These are phyloP conservation scores for Blastobotrys malaysiensis DNA, from an alignment of 1,139 yeast species.

Conservation along the genomic window DNA sequence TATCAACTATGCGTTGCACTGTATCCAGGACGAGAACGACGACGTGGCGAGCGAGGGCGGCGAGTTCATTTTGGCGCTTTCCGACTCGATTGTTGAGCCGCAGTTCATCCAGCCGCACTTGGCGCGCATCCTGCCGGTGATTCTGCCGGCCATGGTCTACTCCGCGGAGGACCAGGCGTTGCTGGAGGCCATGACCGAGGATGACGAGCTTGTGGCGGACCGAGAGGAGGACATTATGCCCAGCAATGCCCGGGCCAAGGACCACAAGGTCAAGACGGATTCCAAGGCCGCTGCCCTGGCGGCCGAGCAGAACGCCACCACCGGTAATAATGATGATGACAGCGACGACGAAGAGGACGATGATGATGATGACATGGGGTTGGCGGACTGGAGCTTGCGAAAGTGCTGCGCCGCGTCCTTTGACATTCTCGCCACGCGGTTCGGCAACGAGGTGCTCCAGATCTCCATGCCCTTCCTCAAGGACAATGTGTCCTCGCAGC, in stretches of 20 bases:
- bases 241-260: slow-evolving; percentile 61
- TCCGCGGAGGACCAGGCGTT: slow-evolving; percentile 72
- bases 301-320: slow-evolving; percentile 14
- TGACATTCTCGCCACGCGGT: slow-evolving; percentile 67
- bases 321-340: slow-evolving; percentile 24
- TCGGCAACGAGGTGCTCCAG: slow-evolving; percentile 63
- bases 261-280: slow-evolving; percentile 40
- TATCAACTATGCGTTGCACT: slow-evolving; percentile 74
- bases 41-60: slow-evolving; percentile 87
- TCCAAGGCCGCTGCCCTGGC: slow-evolving; percentile 16
- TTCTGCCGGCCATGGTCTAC: slow-evolving; percentile 80
- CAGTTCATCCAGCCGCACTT: slow-evolving; percentile 44
- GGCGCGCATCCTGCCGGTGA: slow-evolving; percentile 60
- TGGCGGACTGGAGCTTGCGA: slow-evolving; percentile 83
- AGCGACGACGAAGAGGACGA: slow-evolving; percentile 58
- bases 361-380: slow-evolving; percentile 53
- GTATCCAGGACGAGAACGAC: slow-evolving; percentile 63
- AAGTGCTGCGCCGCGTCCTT: slow-evolving; percentile 93
- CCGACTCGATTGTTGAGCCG: slow-evolving; percentile 50
- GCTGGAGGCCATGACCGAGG: slow-evolving; percentile 54
- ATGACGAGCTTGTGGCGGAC: slow-evolving; percentile 75
- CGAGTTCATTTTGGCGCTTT: slow-evolving; percentile 76
- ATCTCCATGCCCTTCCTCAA: slow-evolving; percentile 72
- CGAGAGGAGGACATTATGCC: slow-evolving; percentile 86
- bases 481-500: slow-evolving; percentile 56